A percentile compares a stretch with the other conserved stretches of the same genome.
Evolutionary conservation across 2,329 filamentous ascomycete genomes (phyloP).

Genomic region (Lecanosticta acicola): DNA sequence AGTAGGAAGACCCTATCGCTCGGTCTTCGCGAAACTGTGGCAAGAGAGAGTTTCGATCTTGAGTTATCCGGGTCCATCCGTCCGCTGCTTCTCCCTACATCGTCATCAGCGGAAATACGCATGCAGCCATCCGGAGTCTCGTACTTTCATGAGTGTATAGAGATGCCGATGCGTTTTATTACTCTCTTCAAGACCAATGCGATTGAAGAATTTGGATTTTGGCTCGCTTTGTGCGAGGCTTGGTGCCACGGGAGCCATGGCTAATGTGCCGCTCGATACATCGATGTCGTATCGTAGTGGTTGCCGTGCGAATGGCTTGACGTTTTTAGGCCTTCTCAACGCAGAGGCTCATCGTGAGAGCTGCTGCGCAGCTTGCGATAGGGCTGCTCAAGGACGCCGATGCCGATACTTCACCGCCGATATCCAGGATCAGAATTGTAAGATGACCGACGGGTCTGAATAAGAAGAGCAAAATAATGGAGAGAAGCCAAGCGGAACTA

Average conservation of each 20-base stretch:
- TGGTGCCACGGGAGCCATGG: constrained; percentile 16
- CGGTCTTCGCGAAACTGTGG: constrained; percentile 10
- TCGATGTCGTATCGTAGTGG: not conserved
- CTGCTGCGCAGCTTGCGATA: too few species aligned
- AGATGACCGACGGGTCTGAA: too few species aligned
- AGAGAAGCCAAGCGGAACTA: too few species aligned
- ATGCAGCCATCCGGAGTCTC: not conserved
- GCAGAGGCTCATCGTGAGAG: too few species aligned
- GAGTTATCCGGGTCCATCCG: constrained; percentile 37
- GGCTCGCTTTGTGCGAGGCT: constrained; percentile 38
- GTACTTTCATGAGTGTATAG: constrained; percentile 40
- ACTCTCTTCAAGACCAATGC: constrained; percentile 37
- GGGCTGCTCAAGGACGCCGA: too few species aligned
- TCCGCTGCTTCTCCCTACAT: constrained; percentile 36
- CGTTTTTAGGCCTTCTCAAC: too few species aligned
- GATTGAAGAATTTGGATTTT: constrained; percentile 37
- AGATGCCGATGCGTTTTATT: constrained; percentile 29
- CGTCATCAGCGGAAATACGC: constrained; percentile 1
- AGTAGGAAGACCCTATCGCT: constrained; percentile 20
- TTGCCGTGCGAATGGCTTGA: not conserved
- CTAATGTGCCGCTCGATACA: not conserved
- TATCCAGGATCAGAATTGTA: too few species aligned
- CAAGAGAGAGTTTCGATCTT: constrained; percentile 24
- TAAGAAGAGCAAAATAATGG: too few species aligned
- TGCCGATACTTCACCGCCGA: too few species aligned